Evolutionary conservation across 148 eudicot species (phyloP), one percentile per base, ranked within the genome.

Genomic region (Vaccinium darrowii): DNA sequence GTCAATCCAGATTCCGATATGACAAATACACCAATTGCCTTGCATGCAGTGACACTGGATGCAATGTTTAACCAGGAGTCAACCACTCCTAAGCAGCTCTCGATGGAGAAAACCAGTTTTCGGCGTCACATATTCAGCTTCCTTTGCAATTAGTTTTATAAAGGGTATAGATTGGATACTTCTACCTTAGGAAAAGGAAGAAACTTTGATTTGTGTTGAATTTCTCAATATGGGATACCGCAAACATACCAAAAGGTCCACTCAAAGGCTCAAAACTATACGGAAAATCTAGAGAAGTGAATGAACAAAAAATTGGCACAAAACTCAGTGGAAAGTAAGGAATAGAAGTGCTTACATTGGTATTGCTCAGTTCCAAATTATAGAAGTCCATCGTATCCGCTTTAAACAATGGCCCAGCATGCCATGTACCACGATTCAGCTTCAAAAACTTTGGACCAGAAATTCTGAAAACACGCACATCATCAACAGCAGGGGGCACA

Each of bases 381-480:
- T 96, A 94, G 87, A 96, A 96, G 79, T 96, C 95, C 96, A 96
- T 94, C 8, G 85, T 52, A 50, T 87, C 89, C 0, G 78, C 86
- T 36, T 86, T 65, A 86, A 92, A 93, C 86, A 96, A 84, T 71
- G 99, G 99, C 47, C 99, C 98, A 67, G 97, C 98, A 89, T 96
- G 99, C 99, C 99, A 96, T 51, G 99, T 95, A 83, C 99, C 98
- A 16, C 83, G 86, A 84, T 92, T 89, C 83, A 96, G 89, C 90
- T 94, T 96, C 88, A 96, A 69, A 88, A 93, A 95, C 89, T 91
- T 96, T 60, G 93, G 89, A 27, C 98, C 98, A 1, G 90, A 79
- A 76, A 96, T 85, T 87, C 83, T 92, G 86, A 96, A 96, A 72
- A 89, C 93, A 62, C 88, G 88, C 74, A 96, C 97, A 71, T 90